These are phyloP conservation scores for Apiotrichum veenhuisii DNA, from an alignment of 1,284 basidiomycete genomes.

Conservation along the genomic window DNA sequence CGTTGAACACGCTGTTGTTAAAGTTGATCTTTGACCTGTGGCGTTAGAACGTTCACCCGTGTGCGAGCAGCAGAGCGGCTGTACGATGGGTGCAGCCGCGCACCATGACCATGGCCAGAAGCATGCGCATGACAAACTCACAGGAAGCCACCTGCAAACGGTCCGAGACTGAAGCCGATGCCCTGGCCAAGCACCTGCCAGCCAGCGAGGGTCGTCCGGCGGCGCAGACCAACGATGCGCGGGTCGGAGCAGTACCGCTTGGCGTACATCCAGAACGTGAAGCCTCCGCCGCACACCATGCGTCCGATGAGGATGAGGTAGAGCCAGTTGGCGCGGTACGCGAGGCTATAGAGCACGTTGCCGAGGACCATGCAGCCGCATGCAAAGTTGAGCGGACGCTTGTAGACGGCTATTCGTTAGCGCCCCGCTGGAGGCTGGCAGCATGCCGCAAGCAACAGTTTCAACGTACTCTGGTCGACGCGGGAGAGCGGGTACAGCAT, in stretches of 20 bases:
- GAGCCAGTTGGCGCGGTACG: constrained; percentile 10
- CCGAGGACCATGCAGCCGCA: constrained; percentile 6
- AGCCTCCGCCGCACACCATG: constrained; percentile 8
- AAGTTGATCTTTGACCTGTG: constrained; percentile 9
- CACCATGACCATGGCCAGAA: not conserved
- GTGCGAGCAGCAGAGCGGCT: no score
- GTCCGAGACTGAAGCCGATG: constrained; percentile 8
- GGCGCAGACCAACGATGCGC: constrained; percentile 8
- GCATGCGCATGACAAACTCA: no score
- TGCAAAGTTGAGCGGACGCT: constrained; percentile 7
- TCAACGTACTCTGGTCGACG: constrained; percentile 6
- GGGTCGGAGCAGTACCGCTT: constrained; percentile 15
- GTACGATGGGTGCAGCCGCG: no score
- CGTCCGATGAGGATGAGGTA: constrained; percentile 14
- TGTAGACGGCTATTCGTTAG: constrained; percentile 6
- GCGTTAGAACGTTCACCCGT: no score
- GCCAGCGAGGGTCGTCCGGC: constrained; percentile 8
- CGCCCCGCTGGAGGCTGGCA: no score
- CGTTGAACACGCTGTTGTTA: constrained; percentile 8
- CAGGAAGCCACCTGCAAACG: constrained; percentile 10
- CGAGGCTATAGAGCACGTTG: constrained; percentile 6
- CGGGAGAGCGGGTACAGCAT: constrained; percentile 2
- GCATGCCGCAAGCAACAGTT: no score
- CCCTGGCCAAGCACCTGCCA: constrained; percentile 15
- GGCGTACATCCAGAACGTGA: constrained; percentile 14